phyloP scores from a whole-genome alignment of 1,284 basidiomycete species.

The Vanrija sp. region DNA sequence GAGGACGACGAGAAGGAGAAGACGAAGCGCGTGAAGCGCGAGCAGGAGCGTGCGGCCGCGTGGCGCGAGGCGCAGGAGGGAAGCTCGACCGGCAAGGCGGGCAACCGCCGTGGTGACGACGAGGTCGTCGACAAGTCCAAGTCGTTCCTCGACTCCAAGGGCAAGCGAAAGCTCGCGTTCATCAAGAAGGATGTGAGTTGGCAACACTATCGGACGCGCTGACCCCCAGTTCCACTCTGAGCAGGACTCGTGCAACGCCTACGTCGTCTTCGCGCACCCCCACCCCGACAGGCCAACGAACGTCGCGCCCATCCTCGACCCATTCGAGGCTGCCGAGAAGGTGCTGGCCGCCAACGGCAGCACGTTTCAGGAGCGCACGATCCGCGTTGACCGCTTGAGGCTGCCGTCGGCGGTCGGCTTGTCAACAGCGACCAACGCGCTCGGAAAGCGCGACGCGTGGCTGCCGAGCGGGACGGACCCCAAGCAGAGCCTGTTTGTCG shows the following conservation, averaged over 20 bases:
- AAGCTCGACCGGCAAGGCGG: conserved; percentile 50
- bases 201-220: conserved; percentile 3
- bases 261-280: conserved; percentile 78
- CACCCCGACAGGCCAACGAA: conserved; percentile 54
- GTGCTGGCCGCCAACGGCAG: conserved; percentile 67
- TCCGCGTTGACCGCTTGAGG: conserved; percentile 68
- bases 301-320: conserved; percentile 64
- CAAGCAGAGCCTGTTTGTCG: conserved; percentile 84
- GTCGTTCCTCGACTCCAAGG: conserved; percentile 66
- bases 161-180: conserved; percentile 92
- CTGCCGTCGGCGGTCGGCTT: conserved; percentile 44
- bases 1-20: conserved; percentile 27
- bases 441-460: conserved; percentile 40
- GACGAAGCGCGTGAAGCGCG: conserved; percentile 40
- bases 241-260: conserved; percentile 71
- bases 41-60: conserved; percentile 54
- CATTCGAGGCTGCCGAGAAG: conserved; percentile 63
- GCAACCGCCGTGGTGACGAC: conserved; percentile 45
- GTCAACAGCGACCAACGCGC: conserved; percentile 33
- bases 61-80: conserved; percentile 57
- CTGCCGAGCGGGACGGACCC: conserved; percentile 57
- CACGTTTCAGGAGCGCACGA: conserved; percentile 66
- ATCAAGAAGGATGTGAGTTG: conserved; percentile 74
- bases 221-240: conserved; percentile 59
- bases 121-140: conserved; percentile 42